These are phyloP conservation scores for Byssothecium circinans DNA, from an alignment of 2,329 filamentous ascomycete genomes.

Conservation along the genomic window DNA sequence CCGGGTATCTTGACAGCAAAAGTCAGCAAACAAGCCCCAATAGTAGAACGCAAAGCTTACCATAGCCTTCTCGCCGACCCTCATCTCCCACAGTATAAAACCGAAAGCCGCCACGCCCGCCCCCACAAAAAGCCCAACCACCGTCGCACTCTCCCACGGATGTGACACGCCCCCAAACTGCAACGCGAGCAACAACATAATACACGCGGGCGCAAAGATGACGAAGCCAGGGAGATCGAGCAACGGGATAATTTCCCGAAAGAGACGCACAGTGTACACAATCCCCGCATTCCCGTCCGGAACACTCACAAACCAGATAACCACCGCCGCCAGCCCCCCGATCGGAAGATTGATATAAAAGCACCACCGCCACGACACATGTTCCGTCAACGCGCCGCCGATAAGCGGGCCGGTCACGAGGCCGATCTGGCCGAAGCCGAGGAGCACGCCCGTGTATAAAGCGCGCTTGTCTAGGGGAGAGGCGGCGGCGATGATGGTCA, in stretches of 20 bases:
- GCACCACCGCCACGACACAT: slow-evolving; percentile 45
- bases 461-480: slow-evolving; percentile 40
- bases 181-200: slow-evolving; percentile 12
- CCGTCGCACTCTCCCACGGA: slow-evolving; percentile 31
- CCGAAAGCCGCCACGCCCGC: slow-evolving; percentile 29
- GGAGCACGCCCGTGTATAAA: slow-evolving; percentile 16
- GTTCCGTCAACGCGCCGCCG: slow-evolving; percentile 43
- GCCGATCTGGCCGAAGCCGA: slow-evolving; percentile 24
- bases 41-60: no score
- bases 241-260: slow-evolving; percentile 11
- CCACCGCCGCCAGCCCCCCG: slow-evolving; percentile 39
- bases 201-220: slow-evolving; percentile 11
- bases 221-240: slow-evolving; percentile 21
- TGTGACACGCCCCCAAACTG: slow-evolving; percentile 35
- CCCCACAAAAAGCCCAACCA: slow-evolving; percentile 41
- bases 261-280: slow-evolving; percentile 5
- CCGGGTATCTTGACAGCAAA: slow-evolving; percentile 24
- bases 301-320: slow-evolving; percentile 31
- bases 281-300: slow-evolving; percentile 10
- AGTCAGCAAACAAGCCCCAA: no score
- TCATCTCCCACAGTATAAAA: slow-evolving; percentile 39
- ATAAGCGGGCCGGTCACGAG: slow-evolving; percentile 44
- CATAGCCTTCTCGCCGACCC: slow-evolving; percentile 36
- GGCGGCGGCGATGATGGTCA: slow-evolving; percentile 9
- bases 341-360: slow-evolving; percentile 53